Evolutionary conservation across 2,329 filamentous ascomycete species (phyloP), one percentile per base, ranked within the genome.

Genomic region (Neospermospora avenae): DNA sequence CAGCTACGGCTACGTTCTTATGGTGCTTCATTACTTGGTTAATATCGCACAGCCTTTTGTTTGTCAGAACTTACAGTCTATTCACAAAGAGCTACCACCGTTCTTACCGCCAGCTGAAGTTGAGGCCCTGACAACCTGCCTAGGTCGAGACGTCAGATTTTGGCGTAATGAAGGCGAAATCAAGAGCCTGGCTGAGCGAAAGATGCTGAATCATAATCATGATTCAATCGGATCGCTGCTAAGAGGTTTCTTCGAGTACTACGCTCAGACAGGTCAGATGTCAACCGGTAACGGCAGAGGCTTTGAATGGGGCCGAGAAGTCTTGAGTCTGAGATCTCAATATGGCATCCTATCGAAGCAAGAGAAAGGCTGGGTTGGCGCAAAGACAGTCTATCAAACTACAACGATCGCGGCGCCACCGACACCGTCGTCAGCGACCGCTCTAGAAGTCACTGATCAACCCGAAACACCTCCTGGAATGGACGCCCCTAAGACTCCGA

Each of bases 21-120:
- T 97, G 92, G 86, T 96, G 4, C 78, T 96, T 16, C 93, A 97
- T 74, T 96, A 93, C 70, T 82, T 96, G 28, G 85, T 95, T 70
- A 96, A 96, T 67, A 74, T 96, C 55, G 89, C 84, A 0, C 79
- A 84, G 51, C 92, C 93, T 0, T 91, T 91, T 57, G 89, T 97
- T 18, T 86, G 91, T 60, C 91, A 90, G 0, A 96, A 97, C 69
- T 80, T 97, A 2, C 91, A 96, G 71, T 75, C 80, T 57, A 77
- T 81, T 67, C 77, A 75, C 60, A 80, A 75, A 37, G 79, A 76
- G 10, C 76, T 74, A 8, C 77, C 77, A 11, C 75, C 75, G 41
- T 71, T 76, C 59, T 72, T 79, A 39, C 73, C 77, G 14, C 69
- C 74, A 4, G 75, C 77, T 34, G 77, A 79, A 35, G 73, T 75